A percentile compares a stretch with the other conserved stretches of the same genome.
Conservation (phyloP, 192 early-diverging fungal genomes). For the Backusella mclennaniae region DNA sequence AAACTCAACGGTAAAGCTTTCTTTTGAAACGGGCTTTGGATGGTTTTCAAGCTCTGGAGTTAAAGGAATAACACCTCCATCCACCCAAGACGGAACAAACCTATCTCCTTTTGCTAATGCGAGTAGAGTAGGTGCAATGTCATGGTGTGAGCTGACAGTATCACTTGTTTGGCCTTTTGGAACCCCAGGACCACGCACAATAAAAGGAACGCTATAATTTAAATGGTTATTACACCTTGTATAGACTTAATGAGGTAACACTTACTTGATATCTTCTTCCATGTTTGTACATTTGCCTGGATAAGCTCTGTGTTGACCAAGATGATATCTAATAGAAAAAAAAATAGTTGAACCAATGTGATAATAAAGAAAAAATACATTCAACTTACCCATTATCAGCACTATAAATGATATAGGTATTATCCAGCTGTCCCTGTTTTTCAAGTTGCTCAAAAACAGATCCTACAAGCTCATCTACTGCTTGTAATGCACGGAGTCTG, state of each 20-base stretch:
- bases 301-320: conserved; percentile 59
- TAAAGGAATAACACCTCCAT: conserved; percentile 58
- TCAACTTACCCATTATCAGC: conserved; percentile 60
- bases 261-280: conserved; percentile 63
- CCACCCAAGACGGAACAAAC: conserved; percentile 42
- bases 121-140: conserved; percentile 61
- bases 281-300: conserved; percentile 61
- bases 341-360: neutral
- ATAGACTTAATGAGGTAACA: too few relatives aligned
- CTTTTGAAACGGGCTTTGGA: conserved; percentile 45
- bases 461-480: conserved; percentile 64
- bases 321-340: conserved; percentile 43
- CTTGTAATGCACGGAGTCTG: conserved; percentile 54
- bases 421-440: conserved; percentile 50
- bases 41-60: conserved; percentile 35
- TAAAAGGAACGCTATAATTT: conserved; percentile 42
- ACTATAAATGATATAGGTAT: conserved; percentile 63
- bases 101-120: conserved; percentile 45
- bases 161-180: conserved; percentile 40
- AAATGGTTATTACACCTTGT: too few relatives aligned
- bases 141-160: conserved; percentile 52
- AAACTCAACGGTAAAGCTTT: conserved; percentile 55
- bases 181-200: conserved; percentile 65
- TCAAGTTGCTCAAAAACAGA: conserved; percentile 50
- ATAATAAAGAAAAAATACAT: neutral